Evolutionary conservation across 495 filamentous ascomycete species (phyloP), one percentile per base, ranked within the genome.

Genomic region (Penicillium roqueforti): DNA sequence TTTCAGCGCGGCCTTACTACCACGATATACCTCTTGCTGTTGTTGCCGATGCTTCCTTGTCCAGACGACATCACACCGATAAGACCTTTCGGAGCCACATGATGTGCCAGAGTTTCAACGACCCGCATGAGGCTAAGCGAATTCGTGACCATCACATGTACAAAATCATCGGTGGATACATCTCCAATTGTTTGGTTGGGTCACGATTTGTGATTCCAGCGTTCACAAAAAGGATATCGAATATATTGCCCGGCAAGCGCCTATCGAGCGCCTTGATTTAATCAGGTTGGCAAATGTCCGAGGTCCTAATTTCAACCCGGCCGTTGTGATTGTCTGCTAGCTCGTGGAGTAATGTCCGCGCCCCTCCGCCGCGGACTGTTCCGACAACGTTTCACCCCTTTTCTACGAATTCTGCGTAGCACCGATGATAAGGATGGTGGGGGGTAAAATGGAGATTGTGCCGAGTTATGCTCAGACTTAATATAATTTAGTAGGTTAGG

Each of bases 241-340:
- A 43, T 26, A n/a, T 16, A 6, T 26, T 43, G 10, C 41, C 13
- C 20, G 41, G 26, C 10, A 43, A 25, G 13, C 22, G 41, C 6
- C 13, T 43, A 13, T 43, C 41, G 3, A 43, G 41, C 22, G 41
- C 22, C 10, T 43, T 6, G 22, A 43, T 43, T 43, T 43, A 22
- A 43, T 26, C 41, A 6, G 41, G 41, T 43, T 43, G 41, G 41
- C 41, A 43, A 43, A 43, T 43, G 20, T 43, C 41, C 41, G 26
- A 43, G 23, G 41, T 43, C 41, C 26, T 6, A 43, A 43, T 43
- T 1, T 43, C 41, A n/a, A 43, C 41, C 1, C 41, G 41, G 20
- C 41, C 41, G 19, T n/a, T 43, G 41, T 43, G 26, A 13, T 43
- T 26, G 41, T 43, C 41, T 25, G 41, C 41, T n/a, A 43, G 20